Percentiles rank a stretch among this genome's conserved stretches.
These are phyloP conservation scores for Sherardia arvensis DNA, from an alignment of 257 asterid genomes.

Conservation along the genomic window DNA sequence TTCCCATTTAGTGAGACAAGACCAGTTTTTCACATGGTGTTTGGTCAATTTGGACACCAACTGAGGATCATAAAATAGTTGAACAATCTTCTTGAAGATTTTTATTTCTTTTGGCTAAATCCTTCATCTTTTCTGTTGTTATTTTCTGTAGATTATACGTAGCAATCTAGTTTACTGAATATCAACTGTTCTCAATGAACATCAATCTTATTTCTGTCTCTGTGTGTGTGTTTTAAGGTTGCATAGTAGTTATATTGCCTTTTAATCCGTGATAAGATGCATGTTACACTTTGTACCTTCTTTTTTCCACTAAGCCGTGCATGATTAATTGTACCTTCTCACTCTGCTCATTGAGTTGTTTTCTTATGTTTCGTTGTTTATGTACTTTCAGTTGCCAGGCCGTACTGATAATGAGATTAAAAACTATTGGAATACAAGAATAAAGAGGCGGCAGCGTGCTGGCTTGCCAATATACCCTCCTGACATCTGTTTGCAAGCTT, in stretches of 20 bases:
- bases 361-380: conserved; percentile 4
- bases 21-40: not conserved
- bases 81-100: not conserved
- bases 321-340: not conserved
- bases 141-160: not conserved
- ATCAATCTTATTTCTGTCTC: not conserved
- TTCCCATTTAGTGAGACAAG: not conserved
- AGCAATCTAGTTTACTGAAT: not conserved
- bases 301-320: not conserved
- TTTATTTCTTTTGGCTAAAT: not conserved
- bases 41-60: not conserved
- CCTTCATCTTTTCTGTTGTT: not conserved
- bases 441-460: conserved; percentile 70
- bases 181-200: not conserved
- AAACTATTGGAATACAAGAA: conserved; percentile 83
- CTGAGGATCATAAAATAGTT: not conserved
- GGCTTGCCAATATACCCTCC: conserved; percentile 72
- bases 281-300: not conserved
- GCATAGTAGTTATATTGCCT: not conserved
- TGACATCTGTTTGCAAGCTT: conserved; percentile 39
- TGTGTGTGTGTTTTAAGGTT: not conserved
- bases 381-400: conserved; percentile 64
- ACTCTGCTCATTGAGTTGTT: not conserved
- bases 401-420: conserved; percentile 94
- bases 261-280: not conserved